These are phyloP conservation scores for Amanita fuliginea DNA, from an alignment of 768 basidiomycete species.

Conservation along the genomic window DNA sequence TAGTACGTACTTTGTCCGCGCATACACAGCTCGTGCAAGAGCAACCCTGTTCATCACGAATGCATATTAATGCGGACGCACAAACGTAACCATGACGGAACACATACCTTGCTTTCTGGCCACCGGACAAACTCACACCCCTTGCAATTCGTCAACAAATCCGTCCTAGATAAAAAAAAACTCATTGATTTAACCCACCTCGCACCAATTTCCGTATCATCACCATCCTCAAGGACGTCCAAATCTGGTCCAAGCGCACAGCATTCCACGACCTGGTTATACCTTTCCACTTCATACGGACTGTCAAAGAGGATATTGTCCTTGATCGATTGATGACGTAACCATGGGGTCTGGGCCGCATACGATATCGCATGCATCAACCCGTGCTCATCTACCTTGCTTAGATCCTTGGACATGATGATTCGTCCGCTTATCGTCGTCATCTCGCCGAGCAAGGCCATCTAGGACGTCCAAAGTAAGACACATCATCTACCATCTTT, in stretches of 20 bases:
- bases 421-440: constrained; percentile 38
- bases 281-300: constrained; percentile 62
- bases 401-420: constrained; percentile 56
- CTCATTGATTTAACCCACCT: constrained; percentile 21
- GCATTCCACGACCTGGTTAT: constrained; percentile 66
- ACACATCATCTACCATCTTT: background rate
- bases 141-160: constrained; percentile 17
- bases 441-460: constrained; percentile 68
- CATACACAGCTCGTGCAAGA: constrained; percentile 75
- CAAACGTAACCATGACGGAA: background rate
- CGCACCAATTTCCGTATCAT: constrained; percentile 74
- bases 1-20: constrained; percentile 56
- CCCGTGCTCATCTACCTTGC: constrained; percentile 48
- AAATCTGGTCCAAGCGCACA: constrained; percentile 80
- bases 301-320: constrained; percentile 78
- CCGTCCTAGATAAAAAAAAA: background rate
- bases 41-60: constrained; percentile 46
- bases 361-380: constrained; percentile 58
- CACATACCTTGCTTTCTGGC: constrained; percentile 66
- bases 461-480: constrained; percentile 22
- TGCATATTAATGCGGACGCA: background rate
- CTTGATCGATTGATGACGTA: constrained; percentile 62
- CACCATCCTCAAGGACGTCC: constrained; percentile 78
- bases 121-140: constrained; percentile 70
- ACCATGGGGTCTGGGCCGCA: constrained; percentile 63